Conservation (phyloP, 192 early-diverging fungal genomes). For the Coemansia pectinata region DNA sequence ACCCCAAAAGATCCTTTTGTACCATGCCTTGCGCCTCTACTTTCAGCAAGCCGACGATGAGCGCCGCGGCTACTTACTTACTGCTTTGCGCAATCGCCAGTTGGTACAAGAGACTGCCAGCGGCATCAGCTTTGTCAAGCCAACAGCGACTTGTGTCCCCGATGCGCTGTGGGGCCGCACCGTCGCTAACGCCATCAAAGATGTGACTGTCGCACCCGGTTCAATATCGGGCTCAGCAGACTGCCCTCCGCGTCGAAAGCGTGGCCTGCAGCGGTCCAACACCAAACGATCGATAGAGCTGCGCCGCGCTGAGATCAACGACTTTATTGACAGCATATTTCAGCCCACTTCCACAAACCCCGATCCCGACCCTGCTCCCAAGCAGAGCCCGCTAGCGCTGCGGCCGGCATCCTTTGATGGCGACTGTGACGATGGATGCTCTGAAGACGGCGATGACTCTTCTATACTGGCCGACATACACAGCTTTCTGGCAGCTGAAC, state of each 20-base stretch:
- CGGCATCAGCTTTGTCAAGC: conserved; percentile 15
- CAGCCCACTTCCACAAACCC: not conserved
- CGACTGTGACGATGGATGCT: not conserved
- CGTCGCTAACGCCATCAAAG: not conserved
- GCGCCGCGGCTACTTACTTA: conserved; percentile 43
- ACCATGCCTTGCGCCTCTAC: conserved; percentile 50
- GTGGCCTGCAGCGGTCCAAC: conserved; percentile 41
- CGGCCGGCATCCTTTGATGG: conserved; percentile 13
- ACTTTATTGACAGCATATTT: conserved; percentile 50
- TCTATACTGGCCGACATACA: conserved; percentile 25
- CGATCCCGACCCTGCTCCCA: not conserved
- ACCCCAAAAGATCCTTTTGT: conserved; percentile 53
- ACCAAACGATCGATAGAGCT: conserved; percentile 52
- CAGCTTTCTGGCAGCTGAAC: conserved; percentile 26
- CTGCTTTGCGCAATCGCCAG: conserved; percentile 41
- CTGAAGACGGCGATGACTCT: conserved; percentile 8
- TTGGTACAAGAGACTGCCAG: conserved; percentile 19
- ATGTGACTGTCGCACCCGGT: not conserved
- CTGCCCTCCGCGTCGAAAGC: conserved; percentile 11
- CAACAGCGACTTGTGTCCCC: not conserved
- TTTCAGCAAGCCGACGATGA: conserved; percentile 56
- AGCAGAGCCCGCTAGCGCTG: not conserved
- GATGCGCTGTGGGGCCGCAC: conserved; percentile 27
- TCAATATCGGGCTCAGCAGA: not conserved
- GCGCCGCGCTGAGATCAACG: conserved; percentile 46